Base-by-base conservation (phyloP, 2,329 filamentous ascomycete genomes). In the Lasiodiplodia sp. region DNA sequence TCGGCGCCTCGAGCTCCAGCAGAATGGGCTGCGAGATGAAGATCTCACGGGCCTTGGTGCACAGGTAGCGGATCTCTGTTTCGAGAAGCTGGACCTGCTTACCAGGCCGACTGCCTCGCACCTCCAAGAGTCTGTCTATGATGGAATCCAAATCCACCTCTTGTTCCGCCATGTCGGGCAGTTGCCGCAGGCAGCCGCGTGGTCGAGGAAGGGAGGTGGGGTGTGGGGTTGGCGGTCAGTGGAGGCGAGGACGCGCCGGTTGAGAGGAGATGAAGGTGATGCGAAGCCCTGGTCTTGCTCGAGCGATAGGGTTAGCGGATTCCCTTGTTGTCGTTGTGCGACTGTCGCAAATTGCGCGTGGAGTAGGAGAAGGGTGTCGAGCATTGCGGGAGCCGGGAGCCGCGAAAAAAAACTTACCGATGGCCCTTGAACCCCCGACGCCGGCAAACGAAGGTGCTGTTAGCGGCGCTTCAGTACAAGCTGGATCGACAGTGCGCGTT, bases 1-100 rank as follows among this genome's bases (percentile, higher is more conserved):
- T 98, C 71, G 96, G 96, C 79, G 96, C 96, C 84, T 98, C 96
- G 63, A 99, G 89, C 86, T 99, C 96, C 74, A 99, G 90, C 74
- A 99, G 87, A 78, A 98, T 98, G 73, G 96, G 96, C 86, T 99
- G 96, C 71, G 94, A 97, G 83, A 99, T 98, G 87, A 99, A 98
- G 78, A 99, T 98, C 86, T 99, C 96, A 74, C 96, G 92, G 72
- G 95, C 94, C 87, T 98, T 98, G 81, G 95, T 97, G 89, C 96
- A 99, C 73, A 99, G 89, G 83, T 90, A 97, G 80, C 95, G 92
- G 76, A 99, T 99, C 85, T 98, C 96, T 71, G 93, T 90, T 83
- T 99, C 96, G 73, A 97, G 87, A 74, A 99, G 89, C 85, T 98
- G 95, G 68, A 99, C 96, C 85, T 98, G 96, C 87, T 99, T 99